Evolutionary conservation across 441 rosid genomes (phyloP).

Genomic region (Pelargonium hybrid): DNA sequence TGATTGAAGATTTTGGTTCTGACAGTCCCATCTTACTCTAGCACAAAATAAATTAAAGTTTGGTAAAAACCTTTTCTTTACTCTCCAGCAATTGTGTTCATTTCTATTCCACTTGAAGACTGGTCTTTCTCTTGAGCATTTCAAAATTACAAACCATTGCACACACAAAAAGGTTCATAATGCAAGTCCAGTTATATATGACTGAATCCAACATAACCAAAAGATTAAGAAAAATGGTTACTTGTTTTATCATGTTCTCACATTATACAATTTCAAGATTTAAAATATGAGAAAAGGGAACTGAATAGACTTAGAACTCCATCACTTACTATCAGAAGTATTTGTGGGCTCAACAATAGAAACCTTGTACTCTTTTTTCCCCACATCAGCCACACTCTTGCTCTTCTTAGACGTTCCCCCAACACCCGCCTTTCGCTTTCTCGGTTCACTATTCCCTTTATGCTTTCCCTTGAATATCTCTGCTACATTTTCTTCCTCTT

Average conservation of each 20-base stretch:
- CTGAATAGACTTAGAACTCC: not conserved
- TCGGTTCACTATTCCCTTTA: constrained; percentile 23
- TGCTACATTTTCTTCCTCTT: constrained; percentile 41
- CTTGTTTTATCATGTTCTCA: not conserved
- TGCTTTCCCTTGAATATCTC: constrained; percentile 22
- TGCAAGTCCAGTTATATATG: not conserved
- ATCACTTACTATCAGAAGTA: constrained; percentile 36
- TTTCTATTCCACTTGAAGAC: not conserved
- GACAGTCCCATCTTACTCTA: not conserved
- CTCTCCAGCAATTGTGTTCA: not conserved
- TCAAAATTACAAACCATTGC: not conserved
- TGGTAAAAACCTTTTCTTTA: not conserved
- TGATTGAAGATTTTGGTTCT: not conserved
- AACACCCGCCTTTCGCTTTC: constrained; percentile 43
- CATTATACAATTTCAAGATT: not conserved
- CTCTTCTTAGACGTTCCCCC: constrained; percentile 42
- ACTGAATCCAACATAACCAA: not conserved
- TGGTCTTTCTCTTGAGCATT: not conserved
- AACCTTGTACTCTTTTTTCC: constrained; percentile 27
- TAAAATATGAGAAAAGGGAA: not conserved
- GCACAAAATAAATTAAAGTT: not conserved
- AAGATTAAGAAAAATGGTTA: not conserved
- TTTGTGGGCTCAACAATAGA: constrained; percentile 35
- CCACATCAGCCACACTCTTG: constrained; percentile 24
- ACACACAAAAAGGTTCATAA: not conserved